phyloP scores from a whole-genome alignment of 2,329 filamentous ascomycete species.

The Bipolaris sorokiniana region DNA sequence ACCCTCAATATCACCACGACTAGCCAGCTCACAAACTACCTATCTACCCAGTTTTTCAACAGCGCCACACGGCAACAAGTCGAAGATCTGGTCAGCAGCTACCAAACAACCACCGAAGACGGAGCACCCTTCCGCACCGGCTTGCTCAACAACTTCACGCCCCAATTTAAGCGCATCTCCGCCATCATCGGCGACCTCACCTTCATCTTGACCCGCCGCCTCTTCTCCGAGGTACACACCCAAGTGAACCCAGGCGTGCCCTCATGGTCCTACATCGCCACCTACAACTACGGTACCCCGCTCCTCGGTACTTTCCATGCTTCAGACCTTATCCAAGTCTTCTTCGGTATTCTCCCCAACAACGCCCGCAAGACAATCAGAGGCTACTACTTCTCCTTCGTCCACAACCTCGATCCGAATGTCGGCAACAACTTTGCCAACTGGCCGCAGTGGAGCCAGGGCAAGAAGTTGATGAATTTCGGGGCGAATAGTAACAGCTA shows the following conservation, averaged over 20 bases:
- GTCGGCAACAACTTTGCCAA: slow-evolving; percentile 52
- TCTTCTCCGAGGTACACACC: slow-evolving; percentile 61
- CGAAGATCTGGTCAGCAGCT: slow-evolving; percentile 64
- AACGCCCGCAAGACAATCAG: slow-evolving; percentile 66
- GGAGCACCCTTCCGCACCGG: slow-evolving; percentile 77
- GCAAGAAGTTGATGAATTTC: slow-evolving; percentile 60
- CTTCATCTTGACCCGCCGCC: slow-evolving; percentile 74
- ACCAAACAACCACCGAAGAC: slow-evolving; percentile 61
- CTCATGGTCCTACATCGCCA: slow-evolving; percentile 76
- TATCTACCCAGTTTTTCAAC: slow-evolving; percentile 67
- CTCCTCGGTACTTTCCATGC: slow-evolving; percentile 78
- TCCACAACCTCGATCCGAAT: slow-evolving; percentile 75
- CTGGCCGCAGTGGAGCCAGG: slow-evolving; percentile 62
- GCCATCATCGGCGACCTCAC: slow-evolving; percentile 77
- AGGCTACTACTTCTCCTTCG: slow-evolving; percentile 74
- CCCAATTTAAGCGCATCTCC: slow-evolving; percentile 77
- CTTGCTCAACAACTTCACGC: slow-evolving; percentile 72
- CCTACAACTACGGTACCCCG: slow-evolving; percentile 73
- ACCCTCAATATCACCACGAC: slow-evolving; percentile 71
- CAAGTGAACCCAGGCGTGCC: slow-evolving; percentile 63
- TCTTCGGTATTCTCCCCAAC: slow-evolving; percentile 68
- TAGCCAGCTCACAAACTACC: slow-evolving; percentile 65
- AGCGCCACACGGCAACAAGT: slow-evolving; percentile 60
- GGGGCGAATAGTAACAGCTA: slow-evolving; percentile 47
- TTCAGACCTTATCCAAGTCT: slow-evolving; percentile 71